Evolutionary conservation across 2,329 filamentous ascomycete species (phyloP), one percentile per base, ranked within the genome.

Genomic region (Periconia sp.): DNA sequence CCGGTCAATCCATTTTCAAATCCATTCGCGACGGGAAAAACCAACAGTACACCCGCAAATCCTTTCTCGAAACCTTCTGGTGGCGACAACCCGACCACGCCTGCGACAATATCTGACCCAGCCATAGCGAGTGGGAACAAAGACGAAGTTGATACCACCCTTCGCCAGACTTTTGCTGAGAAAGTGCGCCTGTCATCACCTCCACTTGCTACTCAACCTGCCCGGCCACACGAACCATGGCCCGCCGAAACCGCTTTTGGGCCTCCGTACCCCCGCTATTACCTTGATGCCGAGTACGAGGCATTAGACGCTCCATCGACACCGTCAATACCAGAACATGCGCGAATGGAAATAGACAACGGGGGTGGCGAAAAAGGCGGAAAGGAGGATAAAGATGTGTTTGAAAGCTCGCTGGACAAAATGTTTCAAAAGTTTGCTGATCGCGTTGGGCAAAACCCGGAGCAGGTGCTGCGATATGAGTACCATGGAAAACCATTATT

Each of bases 201-300:
- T 56, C 57, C 62, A 65, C 72, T 33, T 59, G 64, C 64, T 2
- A 50, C 56, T 20, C 54, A 53, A 55, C 63, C 55, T 43, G 58
- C 68, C 31, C 77, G 68, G 0, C 79, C 84, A 0, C 76, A 82
- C 1, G 84, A 91, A 61, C 88, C 91, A 9, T 97, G 92, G 92
- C 93, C 93, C 0, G 69, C 81, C 13, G 76, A 80, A 40, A 79
- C 84, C 1, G 75, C 81, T 0, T 87, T 90, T 61, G 89, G 91
- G 0, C 56, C 79, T 1, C 79, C 91, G 0, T 97, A 92, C 74
- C 88, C 91, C 0, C 77, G 83, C 30, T 89, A 88, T 68, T 90
- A 91, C 77, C 81, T 88, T 47, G 94, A 97, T 63, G 93, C 93
- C 48, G 93, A 96, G 68, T 96, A 91, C 75, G 94, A 99, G 74